Evolutionary conservation across 495 filamentous ascomycete genomes (phyloP), one percentile per base, ranked within the genome.

Genomic region (Podospora appendiculata): DNA sequence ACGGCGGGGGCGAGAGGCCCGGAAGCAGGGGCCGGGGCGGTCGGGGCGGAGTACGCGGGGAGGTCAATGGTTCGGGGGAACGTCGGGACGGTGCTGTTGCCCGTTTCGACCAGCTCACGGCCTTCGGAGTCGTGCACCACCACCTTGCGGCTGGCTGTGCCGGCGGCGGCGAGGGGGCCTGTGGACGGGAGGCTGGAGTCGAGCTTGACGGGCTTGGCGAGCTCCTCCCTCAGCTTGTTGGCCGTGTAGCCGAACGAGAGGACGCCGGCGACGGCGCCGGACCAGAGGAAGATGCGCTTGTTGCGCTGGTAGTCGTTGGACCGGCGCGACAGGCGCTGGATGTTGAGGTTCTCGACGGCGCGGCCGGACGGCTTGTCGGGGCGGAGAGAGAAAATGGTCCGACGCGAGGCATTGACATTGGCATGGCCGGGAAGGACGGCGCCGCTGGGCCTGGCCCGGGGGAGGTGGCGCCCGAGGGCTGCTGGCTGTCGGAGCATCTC

Each of bases 71-170:
- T 82, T 43, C 79, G 75, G 0, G 93, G 92, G 66, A 96, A 96
- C 41, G 78, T 77, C 1, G 90, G 90, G 0, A 96, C 80, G 5
- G 83, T 82, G 66, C 80, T 87, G 51, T 87, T 93, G n/a, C 91
- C 89, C 2, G 90, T 94, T 3, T 78, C 69, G 0, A 94, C 84
- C 41, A 89, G 71, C 53, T 90, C 84, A 16, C 70, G 74, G n/a
- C 84, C 79, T 3, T 79, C 78, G 33, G 53, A 55, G 47, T 74
- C 72, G 50, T 78, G 76, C 1, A 81, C 63, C 0, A 83, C 67
- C 4, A 82, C 71, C 50, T 83, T 80, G 61, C 78, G 74, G 54
- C 76, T 78, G 1, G 64, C 61, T 32, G 69, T 71, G 14, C 67
- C 61, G 16, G 70, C 57, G 13, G 53, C 66, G 11, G 63, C 68